These are phyloP conservation scores for Bolboschoenus planiculmis DNA, from an alignment of 176 grass and related monocot genomes.

Conservation along the genomic window DNA sequence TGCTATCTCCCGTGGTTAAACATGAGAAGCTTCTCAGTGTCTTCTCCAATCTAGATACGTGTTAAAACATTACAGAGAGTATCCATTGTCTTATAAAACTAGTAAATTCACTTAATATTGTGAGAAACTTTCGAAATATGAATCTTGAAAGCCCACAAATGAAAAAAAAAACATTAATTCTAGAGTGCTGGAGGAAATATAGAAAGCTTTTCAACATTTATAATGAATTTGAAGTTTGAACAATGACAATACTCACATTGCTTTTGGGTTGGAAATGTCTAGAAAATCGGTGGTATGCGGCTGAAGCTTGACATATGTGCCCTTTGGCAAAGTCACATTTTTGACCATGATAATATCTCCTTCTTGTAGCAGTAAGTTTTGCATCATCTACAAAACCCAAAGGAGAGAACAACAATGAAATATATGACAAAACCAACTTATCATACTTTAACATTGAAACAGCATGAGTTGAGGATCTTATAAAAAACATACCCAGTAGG, in stretches of 20 bases:
- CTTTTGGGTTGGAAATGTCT: conserved; percentile 95
- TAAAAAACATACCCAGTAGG: conserved; percentile 69
- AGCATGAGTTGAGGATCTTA: neutral
- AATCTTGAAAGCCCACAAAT: neutral
- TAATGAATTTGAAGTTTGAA: neutral
- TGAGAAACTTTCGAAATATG: neutral
- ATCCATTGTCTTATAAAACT: conserved; percentile 9
- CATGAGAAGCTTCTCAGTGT: conserved; percentile 90
- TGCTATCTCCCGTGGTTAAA: conserved; percentile 93
- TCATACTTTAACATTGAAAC: neutral
- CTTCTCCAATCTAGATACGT: conserved; percentile 74
- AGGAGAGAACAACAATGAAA: conserved; percentile 24
- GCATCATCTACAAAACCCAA: conserved; percentile 78
- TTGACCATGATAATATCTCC: conserved; percentile 86
- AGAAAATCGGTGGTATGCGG: conserved; percentile 97
- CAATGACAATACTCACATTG: conserved; percentile 63
- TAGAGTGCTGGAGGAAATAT: neutral
- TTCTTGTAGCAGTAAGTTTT: conserved; percentile 99
- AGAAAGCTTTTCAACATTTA: conserved; percentile 10
- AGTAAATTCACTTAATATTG: neutral
- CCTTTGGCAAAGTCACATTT: conserved; percentile 92
- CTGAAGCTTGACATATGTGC: conserved; percentile 97
- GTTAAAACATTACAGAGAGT: neutral
- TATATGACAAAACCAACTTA: neutral
- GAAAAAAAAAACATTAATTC: neutral